Evolutionary conservation across 805 yeast genomes (phyloP).

Genomic region (Starmerella bombicola): DNA sequence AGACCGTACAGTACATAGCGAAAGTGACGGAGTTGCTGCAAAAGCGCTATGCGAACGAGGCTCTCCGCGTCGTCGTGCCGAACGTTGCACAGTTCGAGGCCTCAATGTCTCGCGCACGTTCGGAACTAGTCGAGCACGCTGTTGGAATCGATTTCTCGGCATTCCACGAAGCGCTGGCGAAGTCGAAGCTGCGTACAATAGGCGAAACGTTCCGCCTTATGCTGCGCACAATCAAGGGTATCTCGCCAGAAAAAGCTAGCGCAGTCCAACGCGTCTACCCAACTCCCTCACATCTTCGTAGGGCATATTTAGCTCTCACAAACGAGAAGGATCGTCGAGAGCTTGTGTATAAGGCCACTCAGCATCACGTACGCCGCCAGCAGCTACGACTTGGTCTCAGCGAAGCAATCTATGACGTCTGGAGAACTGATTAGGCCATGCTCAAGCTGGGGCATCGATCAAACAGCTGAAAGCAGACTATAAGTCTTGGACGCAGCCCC

Average conservation of each 20-base stretch:
- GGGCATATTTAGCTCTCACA: conserved; percentile 31
- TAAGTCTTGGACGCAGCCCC: no score
- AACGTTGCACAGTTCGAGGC: conserved; percentile 39
- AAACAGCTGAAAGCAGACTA: no score
- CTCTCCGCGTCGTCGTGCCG: conserved; percentile 35
- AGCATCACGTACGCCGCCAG: conserved; percentile 38
- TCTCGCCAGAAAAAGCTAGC: conserved; percentile 74
- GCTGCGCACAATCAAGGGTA: conserved; percentile 69
- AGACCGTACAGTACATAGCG: conserved; percentile 51
- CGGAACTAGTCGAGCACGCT: conserved; percentile 25
- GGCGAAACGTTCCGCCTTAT: conserved; percentile 62
- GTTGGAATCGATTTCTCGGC: conserved; percentile 32
- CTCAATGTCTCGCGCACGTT: conserved; percentile 30
- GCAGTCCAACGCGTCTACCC: conserved; percentile 57
- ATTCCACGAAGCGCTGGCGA: conserved; percentile 58
- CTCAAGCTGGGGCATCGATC: no score
- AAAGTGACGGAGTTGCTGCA: conserved; percentile 38
- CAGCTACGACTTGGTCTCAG: conserved; percentile 21
- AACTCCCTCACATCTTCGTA: conserved; percentile 54
- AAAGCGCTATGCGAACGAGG: conserved; percentile 30
- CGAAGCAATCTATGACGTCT: conserved; percentile 37
- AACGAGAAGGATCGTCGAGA: conserved; percentile 28
- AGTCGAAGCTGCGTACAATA: conserved; percentile 56
- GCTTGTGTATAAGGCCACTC: conserved; percentile 29
- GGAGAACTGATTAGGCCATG: conserved; percentile 43